These are phyloP conservation scores for Trichoderma semiorbis DNA, from an alignment of 2,329 filamentous ascomycete species.

Conservation along the genomic window DNA sequence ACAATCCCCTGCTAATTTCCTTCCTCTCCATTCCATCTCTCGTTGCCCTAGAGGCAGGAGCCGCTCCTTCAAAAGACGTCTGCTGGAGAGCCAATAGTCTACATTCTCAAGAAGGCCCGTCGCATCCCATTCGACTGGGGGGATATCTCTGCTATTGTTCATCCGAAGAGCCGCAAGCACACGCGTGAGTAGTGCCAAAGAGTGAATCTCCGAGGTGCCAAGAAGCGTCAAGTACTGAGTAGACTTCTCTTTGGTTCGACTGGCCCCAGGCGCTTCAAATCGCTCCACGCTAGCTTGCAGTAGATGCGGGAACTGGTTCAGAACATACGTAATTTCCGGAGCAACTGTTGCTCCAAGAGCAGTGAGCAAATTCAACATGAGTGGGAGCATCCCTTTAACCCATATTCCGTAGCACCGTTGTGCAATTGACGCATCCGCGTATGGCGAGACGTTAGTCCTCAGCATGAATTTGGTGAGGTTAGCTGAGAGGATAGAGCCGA, in stretches of 20 bases:
- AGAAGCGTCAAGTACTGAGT: slow-evolving; percentile 67
- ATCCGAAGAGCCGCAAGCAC: slow-evolving; percentile 66
- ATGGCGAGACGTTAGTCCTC: slow-evolving; percentile 68
- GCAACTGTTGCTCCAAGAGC: slow-evolving; percentile 78
- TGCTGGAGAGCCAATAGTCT: slow-evolving; percentile 72
- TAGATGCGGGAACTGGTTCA: slow-evolving; percentile 84
- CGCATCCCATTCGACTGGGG: slow-evolving; percentile 71
- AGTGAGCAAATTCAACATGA: slow-evolving; percentile 83
- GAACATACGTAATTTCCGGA: slow-evolving; percentile 77
- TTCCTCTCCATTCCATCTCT: slow-evolving; percentile 61
- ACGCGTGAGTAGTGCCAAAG: slow-evolving; percentile 69
- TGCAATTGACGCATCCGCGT: slow-evolving; percentile 65
- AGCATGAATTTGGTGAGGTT: slow-evolving; percentile 76
- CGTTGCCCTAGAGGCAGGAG: slow-evolving; percentile 70
- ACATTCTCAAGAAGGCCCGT: slow-evolving; percentile 73
- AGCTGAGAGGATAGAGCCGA: slow-evolving; percentile 74
- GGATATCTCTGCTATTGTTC: slow-evolving; percentile 68
- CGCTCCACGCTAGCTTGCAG: slow-evolving; percentile 68
- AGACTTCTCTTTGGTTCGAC: slow-evolving; percentile 47
- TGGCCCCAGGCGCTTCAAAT: slow-evolving; percentile 61
- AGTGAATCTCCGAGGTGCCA: slow-evolving; percentile 73
- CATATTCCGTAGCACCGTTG: slow-evolving; percentile 84
- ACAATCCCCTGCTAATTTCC: slow-evolving; percentile 39
- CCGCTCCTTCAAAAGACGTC: slow-evolving; percentile 65
- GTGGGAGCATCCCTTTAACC: slow-evolving; percentile 80